Evolutionary conservation across 2,329 filamentous ascomycete genomes (phyloP).

Genomic region (Paecilomyces niveus): DNA sequence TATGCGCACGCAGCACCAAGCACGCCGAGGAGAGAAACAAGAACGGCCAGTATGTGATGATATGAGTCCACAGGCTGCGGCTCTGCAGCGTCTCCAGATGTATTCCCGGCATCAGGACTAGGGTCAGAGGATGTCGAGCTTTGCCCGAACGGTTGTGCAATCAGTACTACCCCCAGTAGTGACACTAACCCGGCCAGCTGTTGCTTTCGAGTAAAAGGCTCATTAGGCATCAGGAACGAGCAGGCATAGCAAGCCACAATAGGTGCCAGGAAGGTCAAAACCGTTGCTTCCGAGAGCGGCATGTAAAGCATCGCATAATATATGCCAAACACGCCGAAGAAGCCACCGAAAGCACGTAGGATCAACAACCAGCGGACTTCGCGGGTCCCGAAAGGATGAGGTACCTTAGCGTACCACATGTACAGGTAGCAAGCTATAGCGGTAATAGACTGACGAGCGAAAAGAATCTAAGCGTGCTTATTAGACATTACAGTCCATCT

Average conservation of each 20-base stretch:
- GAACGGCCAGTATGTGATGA: conserved; percentile 63
- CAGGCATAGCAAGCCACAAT: conserved; percentile 74
- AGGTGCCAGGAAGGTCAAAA: conserved; percentile 80
- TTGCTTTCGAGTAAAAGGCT: conserved; percentile 72
- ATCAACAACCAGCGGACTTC: conserved; percentile 63
- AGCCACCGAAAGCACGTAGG: conserved; percentile 61
- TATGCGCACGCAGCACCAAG: conserved; percentile 67
- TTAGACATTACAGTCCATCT: not conserved
- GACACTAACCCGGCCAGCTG: conserved; percentile 70
- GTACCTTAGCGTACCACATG: conserved; percentile 64
- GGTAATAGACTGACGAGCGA: conserved; percentile 71
- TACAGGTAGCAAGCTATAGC: conserved; percentile 59
- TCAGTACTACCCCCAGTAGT: conserved; percentile 71
- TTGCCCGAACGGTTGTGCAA: conserved; percentile 58
- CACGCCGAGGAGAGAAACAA: conserved; percentile 68
- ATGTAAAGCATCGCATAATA: conserved; percentile 71
- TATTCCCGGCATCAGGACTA: not conserved
- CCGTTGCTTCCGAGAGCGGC: conserved; percentile 77
- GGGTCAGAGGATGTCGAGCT: conserved; percentile 5
- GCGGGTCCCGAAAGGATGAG: conserved; percentile 61
- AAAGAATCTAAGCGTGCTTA: conserved; percentile 52
- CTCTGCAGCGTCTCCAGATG: conserved; percentile 10
- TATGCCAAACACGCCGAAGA: conserved; percentile 73
- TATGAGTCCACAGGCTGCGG: conserved; percentile 44
- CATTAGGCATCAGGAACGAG: conserved; percentile 60